Conservation (phyloP, 495 filamentous ascomycete species). For the Hypoxylon fuscum region DNA sequence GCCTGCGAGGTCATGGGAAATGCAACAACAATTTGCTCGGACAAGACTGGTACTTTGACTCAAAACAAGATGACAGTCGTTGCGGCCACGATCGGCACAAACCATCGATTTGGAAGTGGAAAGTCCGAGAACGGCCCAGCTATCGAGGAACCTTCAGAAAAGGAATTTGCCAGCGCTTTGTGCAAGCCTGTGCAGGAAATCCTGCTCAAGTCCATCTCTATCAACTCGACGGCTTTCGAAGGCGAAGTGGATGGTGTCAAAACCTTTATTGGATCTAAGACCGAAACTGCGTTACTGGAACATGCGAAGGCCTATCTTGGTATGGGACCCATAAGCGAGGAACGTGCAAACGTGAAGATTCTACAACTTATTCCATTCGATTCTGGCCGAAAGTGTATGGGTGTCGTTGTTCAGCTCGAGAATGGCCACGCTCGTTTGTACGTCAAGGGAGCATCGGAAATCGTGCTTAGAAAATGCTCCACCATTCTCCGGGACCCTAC, state of each 20-base stretch:
- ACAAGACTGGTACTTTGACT: slow-evolving; percentile 96
- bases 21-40: slow-evolving; percentile 93
- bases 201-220: slow-evolving; percentile 75
- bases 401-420: slow-evolving; percentile 71
- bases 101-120: slow-evolving; percentile 67
- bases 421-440: slow-evolving; percentile 74
- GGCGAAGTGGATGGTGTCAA: slow-evolving; percentile 75
- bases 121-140: slow-evolving; percentile 41
- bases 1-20: slow-evolving; percentile 99
- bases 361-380: slow-evolving; percentile 86
- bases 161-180: slow-evolving; percentile 69
- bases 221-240: slow-evolving; percentile 92
- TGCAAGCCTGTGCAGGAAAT: slow-evolving; percentile 67
- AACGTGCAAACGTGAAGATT: slow-evolving; percentile 73
- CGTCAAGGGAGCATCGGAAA: slow-evolving; percentile 91
- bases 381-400: slow-evolving; percentile 90
- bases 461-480: slow-evolving; percentile 77
- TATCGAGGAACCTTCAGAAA: slow-evolving; percentile 57
- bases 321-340: slow-evolving; percentile 74
- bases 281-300: slow-evolving; percentile 81
- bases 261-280: slow-evolving; percentile 88
- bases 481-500: slow-evolving; percentile 77
- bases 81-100: slow-evolving; percentile 76
- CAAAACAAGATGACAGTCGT: slow-evolving; percentile 93
- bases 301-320: slow-evolving; percentile 80